A percentile compares a stretch with the other conserved stretches of the same genome.
Conservation (phyloP, 2,329 filamentous ascomycete genomes). For the Helicocarpus griseus region DNA sequence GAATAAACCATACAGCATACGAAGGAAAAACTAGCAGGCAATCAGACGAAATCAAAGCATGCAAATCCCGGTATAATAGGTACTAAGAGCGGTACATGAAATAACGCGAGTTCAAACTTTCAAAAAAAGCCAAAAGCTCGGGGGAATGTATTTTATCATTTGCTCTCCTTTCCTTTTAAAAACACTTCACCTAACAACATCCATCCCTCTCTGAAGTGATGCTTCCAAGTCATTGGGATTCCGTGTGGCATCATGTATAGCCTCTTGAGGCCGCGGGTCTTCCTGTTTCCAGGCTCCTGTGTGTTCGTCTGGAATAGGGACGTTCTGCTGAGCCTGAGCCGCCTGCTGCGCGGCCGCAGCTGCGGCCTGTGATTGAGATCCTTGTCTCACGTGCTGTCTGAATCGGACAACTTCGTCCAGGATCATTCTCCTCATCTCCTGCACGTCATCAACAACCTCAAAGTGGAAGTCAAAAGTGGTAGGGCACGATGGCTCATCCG, state of each 20-base stretch:
- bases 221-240: slow-evolving; percentile 38
- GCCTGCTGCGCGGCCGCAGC: slow-evolving; percentile 28
- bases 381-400: slow-evolving; percentile 52
- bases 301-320: slow-evolving; percentile 55
- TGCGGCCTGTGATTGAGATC: slow-evolving; percentile 34
- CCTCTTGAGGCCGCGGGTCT: slow-evolving; percentile 54
- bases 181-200: slow-evolving; percentile 29
- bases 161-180: not conserved
- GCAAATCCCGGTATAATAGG: not conserved
- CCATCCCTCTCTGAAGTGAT: slow-evolving; percentile 48
- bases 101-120: not conserved
- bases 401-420: slow-evolving; percentile 87
- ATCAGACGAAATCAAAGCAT: not conserved
- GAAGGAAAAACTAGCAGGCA: too few species aligned
- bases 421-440: slow-evolving; percentile 95
- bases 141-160: not conserved
- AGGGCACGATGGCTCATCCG: slow-evolving; percentile 88
- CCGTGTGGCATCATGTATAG: slow-evolving; percentile 31
- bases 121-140: too few species aligned
- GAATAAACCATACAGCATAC: not conserved
- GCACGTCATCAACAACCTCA: slow-evolving; percentile 90
- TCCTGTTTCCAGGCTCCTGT: slow-evolving; percentile 47
- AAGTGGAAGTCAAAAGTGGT: slow-evolving; percentile 97
- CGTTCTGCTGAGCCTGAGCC: slow-evolving; percentile 38
- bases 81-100: not conserved